phyloP scores from a whole-genome alignment of 164 flowering plant species.

The Euptelea pleiosperma region DNA sequence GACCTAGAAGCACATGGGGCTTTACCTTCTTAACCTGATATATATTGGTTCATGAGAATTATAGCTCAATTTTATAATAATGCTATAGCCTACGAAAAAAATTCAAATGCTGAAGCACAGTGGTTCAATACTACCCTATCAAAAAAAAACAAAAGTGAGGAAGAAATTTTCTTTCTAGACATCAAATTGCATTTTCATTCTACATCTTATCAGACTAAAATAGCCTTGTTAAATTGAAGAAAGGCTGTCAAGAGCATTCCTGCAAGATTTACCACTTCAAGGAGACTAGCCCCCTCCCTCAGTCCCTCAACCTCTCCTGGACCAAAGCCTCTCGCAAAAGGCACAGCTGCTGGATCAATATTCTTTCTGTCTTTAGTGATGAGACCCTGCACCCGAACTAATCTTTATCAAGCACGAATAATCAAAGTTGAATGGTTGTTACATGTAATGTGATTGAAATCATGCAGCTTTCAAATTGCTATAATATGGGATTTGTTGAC shows the following conservation, averaged over 20 bases:
- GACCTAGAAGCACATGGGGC: slow-evolving; percentile 92
- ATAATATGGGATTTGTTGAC: not conserved
- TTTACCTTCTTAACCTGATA: slow-evolving; percentile 80
- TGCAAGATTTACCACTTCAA: slow-evolving; percentile 75
- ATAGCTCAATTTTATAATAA: too few relatives aligned
- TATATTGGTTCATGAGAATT: slow-evolving; percentile 4
- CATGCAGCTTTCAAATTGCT: not conserved
- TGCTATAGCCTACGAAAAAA: too few relatives aligned
- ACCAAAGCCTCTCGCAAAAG: slow-evolving; percentile 60
- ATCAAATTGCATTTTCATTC: too few relatives aligned
- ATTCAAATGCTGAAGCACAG: not conserved
- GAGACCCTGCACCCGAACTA: slow-evolving; percentile 63
- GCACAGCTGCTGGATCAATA: slow-evolving; percentile 83
- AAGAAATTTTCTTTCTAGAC: not conserved
- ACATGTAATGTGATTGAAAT: not conserved
- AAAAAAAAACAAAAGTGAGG: not conserved
- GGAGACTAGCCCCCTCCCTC: slow-evolving; percentile 74
- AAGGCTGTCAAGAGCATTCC: not conserved
- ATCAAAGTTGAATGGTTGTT: not conserved
- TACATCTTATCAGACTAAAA: too few relatives aligned
- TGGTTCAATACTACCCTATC: not conserved
- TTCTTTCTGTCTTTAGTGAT: slow-evolving; percentile 76
- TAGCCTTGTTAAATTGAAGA: not conserved
- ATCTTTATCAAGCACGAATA: slow-evolving; percentile 3
- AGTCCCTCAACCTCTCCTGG: slow-evolving; percentile 67